These are phyloP conservation scores for Neofusicoccum kwambonambiense DNA, from an alignment of 2,329 filamentous ascomycete species.

Conservation along the genomic window DNA sequence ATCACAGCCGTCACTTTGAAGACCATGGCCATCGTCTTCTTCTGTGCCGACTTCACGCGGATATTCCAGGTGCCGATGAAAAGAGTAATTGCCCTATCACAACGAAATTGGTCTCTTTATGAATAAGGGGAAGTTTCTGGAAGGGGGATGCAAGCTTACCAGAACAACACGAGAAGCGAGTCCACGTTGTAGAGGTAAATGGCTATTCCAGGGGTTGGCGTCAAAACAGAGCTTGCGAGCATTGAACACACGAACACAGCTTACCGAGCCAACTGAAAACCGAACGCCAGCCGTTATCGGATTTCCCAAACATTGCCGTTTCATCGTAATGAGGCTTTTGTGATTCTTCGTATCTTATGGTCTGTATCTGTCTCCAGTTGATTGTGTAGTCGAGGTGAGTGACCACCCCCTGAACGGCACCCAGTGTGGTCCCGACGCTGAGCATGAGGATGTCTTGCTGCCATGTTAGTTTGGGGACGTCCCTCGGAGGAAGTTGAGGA, in stretches of 20 bases:
- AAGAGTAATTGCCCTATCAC: constrained; percentile 4
- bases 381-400: constrained; percentile 5
- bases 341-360: neutral
- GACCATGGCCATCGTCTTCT: neutral
- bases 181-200: constrained; percentile 14
- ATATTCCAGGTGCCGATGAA: constrained; percentile 16
- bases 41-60: neutral
- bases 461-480: neutral
- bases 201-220: neutral
- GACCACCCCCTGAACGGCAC: neutral
- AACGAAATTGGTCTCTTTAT: neutral
- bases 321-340: neutral
- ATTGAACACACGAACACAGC: no score
- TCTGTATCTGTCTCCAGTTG: constrained; percentile 9
- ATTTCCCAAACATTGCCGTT: constrained; percentile 2
- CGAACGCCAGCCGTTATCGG: constrained; percentile 8
- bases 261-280: constrained; percentile 1
- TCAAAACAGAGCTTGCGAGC: neutral
- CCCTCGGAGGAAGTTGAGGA: neutral
- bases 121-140: no score
- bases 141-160: neutral
- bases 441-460: constrained; percentile 6
- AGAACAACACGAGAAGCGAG: constrained; percentile 10
- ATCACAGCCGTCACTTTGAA: neutral
- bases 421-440: constrained; percentile 3